Conservation (phyloP, 202 grass and related monocot species). For the Dendrocalamus latiflorus region DNA sequence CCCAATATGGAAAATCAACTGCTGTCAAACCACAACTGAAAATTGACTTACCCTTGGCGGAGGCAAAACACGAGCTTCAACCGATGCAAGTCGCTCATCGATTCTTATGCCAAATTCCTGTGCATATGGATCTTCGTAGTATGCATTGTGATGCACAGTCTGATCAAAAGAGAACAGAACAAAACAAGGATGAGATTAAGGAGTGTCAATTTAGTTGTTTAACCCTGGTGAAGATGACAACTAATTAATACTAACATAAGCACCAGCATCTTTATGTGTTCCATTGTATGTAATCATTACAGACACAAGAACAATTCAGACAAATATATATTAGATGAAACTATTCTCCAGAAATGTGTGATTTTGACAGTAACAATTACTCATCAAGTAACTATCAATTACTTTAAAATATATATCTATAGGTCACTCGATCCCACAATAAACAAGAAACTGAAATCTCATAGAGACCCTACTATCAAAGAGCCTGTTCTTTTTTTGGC, state of each 20-base stretch:
- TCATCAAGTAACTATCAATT: neutral
- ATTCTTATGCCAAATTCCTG: conserved; percentile 75
- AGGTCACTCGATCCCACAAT: neutral
- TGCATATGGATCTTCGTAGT: conserved; percentile 58
- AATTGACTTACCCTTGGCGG: conserved; percentile 56
- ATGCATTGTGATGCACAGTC: conserved; percentile 61
- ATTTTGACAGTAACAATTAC: neutral
- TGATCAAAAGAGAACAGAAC: conserved; percentile 28
- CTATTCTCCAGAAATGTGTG: neutral
- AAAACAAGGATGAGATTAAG: neutral
- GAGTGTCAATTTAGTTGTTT: neutral
- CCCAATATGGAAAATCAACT: conserved; percentile 5
- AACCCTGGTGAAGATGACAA: neutral
- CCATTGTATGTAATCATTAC: neutral
- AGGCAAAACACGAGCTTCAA: conserved; percentile 88
- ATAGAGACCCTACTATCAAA: neutral
- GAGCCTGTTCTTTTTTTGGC: no score
- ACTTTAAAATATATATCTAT: neutral
- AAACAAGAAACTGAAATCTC: neutral
- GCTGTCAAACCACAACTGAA: neutral
- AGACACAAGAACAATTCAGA: neutral
- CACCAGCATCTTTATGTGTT: neutral
- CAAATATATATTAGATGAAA: neutral
- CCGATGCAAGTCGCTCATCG: conserved; percentile 72
- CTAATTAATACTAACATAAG: neutral